Base-by-base conservation (phyloP, 1,284 basidiomycete genomes). In the Trametes sp. region DNA sequence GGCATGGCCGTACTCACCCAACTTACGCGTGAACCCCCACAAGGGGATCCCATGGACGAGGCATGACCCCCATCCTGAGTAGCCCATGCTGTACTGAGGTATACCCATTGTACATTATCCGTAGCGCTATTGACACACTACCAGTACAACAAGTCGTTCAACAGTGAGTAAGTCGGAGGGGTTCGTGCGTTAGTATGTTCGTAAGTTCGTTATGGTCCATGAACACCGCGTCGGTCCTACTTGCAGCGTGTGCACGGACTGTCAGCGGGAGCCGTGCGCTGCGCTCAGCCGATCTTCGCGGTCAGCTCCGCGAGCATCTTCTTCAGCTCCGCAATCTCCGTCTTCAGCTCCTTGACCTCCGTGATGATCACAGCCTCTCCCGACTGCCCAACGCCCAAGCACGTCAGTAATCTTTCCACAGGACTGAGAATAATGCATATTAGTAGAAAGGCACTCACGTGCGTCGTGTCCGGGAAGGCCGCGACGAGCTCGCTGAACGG, bases 401-500 rank as follows among this genome's bases (percentile, higher is more conserved):
- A 8, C 54, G 28, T n/a, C 13, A 41, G 13, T 19, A 41, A 9
- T 16, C 14, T 7, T 19, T 63, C 29, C 41, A 51, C 31, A 5
- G 21, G n/a, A n/a, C n/a, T n/a, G n/a, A n/a, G n/a, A n/a, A n/a
- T n/a, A n/a, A n/a, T n/a, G n/a, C n/a, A n/a, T n/a, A n/a, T n/a
- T n/a, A n/a, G n/a, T n/a, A 59, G 28, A 36, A 41, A 67, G 57
- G 35, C 1, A 76, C 86, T 71, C 69, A 94, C 93, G 77, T 88
- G 82, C 33, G 82, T 77, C 50, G 85, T 87, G 72, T 95, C 87
- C 1, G 95, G 95, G 79, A 98, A 92, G 41, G 75, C 82, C 75
- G 87, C 87, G 68, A 92, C 80, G 54, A 98, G 77, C 51, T 95
- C 88, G 19, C 83, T 82, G 72, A 95, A 98, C 29, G 86, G 81